Conservation (phyloP, 108 stramenopile genomes). For the Cyclotella sp. region DNA sequence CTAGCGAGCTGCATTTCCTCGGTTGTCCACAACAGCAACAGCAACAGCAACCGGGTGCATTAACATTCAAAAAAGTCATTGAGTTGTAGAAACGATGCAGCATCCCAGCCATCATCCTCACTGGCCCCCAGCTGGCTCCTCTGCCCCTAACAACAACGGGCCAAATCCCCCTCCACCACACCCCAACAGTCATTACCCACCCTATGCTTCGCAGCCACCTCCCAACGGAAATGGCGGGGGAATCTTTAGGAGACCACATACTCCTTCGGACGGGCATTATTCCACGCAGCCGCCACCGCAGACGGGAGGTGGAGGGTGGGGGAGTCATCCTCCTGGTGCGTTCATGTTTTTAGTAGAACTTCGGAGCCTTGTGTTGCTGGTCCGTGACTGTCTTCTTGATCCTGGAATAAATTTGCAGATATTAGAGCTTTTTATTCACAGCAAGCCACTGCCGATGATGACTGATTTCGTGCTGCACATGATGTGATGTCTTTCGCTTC, state of each 20-base stretch:
- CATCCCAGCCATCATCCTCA: constrained; percentile 21
- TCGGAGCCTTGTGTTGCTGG: no score
- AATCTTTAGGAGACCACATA: constrained; percentile 26
- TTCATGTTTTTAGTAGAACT: neutral
- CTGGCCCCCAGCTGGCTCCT: constrained; percentile 4
- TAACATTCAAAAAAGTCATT: neutral
- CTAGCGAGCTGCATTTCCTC: no score
- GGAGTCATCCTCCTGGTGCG: constrained; percentile 6
- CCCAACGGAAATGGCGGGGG: neutral
- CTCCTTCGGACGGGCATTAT: constrained; percentile 1
- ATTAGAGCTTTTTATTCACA: no score
- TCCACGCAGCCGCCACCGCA: constrained; percentile 4
- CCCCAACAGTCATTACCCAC: neutral
- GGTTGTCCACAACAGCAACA: neutral
- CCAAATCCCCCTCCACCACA: neutral
- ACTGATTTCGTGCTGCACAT: neutral
- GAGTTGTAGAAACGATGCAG: constrained; percentile 4
- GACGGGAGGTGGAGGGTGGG: neutral
- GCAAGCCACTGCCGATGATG: neutral
- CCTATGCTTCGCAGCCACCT: neutral
- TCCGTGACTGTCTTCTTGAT: no score
- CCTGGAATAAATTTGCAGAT: no score
- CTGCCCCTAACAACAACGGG: neutral
- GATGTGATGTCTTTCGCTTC: no score
- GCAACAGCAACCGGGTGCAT: neutral